Conservation (phyloP, 192 early-diverging fungal species). For the Coemansia sp. region DNA sequence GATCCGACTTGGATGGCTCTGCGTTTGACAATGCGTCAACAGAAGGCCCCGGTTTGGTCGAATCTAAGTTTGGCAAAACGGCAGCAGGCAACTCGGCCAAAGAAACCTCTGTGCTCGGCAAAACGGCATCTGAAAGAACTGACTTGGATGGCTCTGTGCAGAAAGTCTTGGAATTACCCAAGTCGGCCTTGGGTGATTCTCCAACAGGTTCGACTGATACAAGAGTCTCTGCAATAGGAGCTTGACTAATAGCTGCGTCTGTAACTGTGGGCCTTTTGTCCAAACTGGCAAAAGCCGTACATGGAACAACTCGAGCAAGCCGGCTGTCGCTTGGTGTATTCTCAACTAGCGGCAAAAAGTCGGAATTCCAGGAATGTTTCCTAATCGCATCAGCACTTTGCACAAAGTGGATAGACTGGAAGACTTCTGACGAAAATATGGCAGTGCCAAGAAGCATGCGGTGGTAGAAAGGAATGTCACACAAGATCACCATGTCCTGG, state of each 20-base stretch:
- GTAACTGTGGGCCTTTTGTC: background rate
- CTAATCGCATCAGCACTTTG: conserved; percentile 12
- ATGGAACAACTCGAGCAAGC: conserved; percentile 13
- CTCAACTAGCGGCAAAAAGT: conserved; percentile 20
- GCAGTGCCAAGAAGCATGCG: conserved; percentile 33
- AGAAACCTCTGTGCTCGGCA: background rate
- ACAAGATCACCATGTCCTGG: conserved; percentile 38
- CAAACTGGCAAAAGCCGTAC: background rate
- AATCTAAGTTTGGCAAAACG: background rate
- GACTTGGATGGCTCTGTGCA: background rate
- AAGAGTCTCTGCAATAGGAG: too few relatives aligned
- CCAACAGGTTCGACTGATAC: too few relatives aligned
- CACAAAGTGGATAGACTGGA: conserved; percentile 19
- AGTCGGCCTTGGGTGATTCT: too few relatives aligned
- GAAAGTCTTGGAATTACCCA: too few relatives aligned
- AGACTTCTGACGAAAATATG: conserved; percentile 20
- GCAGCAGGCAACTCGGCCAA: background rate
- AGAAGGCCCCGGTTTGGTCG: conserved; percentile 1
- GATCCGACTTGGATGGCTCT: too few relatives aligned
- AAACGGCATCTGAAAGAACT: background rate
- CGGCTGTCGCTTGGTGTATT: conserved; percentile 5
- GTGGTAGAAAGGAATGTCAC: conserved; percentile 36
- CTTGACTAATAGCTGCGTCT: background rate
- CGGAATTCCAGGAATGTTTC: conserved; percentile 14
- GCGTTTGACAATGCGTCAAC: background rate